Evolutionary conservation across 1,284 basidiomycete species (phyloP).

Genomic region (Melampsora abietis-canadensis): DNA sequence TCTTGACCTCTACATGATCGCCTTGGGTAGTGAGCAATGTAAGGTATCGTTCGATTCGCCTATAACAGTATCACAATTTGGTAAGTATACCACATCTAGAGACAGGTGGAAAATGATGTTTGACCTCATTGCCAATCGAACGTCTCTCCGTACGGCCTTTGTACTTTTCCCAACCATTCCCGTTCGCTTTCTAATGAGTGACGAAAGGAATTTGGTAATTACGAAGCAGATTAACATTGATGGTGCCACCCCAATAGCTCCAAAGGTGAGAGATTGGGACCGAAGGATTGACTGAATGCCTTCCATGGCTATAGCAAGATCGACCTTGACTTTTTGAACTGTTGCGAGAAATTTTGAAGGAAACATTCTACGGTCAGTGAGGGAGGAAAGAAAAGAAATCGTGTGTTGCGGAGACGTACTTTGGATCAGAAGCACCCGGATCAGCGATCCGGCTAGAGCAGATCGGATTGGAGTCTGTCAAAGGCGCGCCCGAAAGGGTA

Average conservation of each 20-base stretch:
- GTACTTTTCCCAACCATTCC: conserved; percentile 34
- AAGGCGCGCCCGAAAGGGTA: background rate
- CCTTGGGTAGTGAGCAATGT: conserved; percentile 14
- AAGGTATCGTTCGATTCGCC: conserved; percentile 33
- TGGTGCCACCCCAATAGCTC: conserved; percentile 92
- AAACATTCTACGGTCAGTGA: no score
- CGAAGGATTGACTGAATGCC: conserved; percentile 88
- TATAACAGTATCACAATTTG: background rate
- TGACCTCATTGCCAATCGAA: conserved; percentile 31
- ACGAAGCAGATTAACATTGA: conserved; percentile 77
- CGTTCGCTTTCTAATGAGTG: conserved; percentile 17
- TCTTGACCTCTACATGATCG: conserved; percentile 14
- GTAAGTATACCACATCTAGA: background rate
- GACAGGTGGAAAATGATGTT: background rate
- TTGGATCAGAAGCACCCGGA: conserved; percentile 89
- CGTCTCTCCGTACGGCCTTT: conserved; percentile 35
- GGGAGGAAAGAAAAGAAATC: background rate
- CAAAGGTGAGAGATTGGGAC: conserved; percentile 93
- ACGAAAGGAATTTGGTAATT: conserved; percentile 51
- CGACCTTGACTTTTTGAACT: conserved; percentile 53
- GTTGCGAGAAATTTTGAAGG: no score
- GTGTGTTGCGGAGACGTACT: conserved; percentile 68
- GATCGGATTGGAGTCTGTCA: conserved; percentile 69
- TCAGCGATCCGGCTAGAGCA: conserved; percentile 72
- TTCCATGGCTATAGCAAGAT: conserved; percentile 78